These are phyloP conservation scores for Ogataea degrootiae DNA, from an alignment of 805 yeast genomes.

Conservation along the genomic window DNA sequence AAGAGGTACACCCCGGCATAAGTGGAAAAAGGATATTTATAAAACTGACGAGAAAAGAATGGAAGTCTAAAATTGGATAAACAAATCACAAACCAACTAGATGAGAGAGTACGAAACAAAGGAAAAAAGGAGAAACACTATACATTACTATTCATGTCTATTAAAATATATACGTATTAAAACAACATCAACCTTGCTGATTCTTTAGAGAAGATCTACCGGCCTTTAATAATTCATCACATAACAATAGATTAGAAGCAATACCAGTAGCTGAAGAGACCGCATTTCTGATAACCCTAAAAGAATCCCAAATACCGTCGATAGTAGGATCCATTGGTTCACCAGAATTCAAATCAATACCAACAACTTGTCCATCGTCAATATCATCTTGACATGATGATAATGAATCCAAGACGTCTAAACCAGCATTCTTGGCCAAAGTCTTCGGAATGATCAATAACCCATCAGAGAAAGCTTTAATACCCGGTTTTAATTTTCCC, in stretches of 20 bases:
- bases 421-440: slow-evolving; percentile 85
- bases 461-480: slow-evolving; percentile 91
- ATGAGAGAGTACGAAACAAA: too few relatives aligned
- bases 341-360: slow-evolving; percentile 86
- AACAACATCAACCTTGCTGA: slow-evolving; percentile 8
- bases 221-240: slow-evolving; percentile 96
- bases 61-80: too few relatives aligned
- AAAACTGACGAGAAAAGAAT: too few relatives aligned
- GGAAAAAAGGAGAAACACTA: too few relatives aligned
- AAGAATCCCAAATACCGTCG: slow-evolving; percentile 97
- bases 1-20: too few relatives aligned
- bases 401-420: slow-evolving; percentile 85
- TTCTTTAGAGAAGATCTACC: slow-evolving; percentile 86
- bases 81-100: too few relatives aligned
- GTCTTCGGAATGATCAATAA: slow-evolving; percentile 90
- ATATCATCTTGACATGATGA: slow-evolving; percentile 87
- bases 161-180: neutral
- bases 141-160: too few relatives aligned
- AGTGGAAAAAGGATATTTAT: too few relatives aligned
- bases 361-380: slow-evolving; percentile 76
- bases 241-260: slow-evolving; percentile 83
- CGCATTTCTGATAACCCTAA: slow-evolving; percentile 89
- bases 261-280: slow-evolving; percentile 90
- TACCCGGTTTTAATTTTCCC: slow-evolving; percentile 87
- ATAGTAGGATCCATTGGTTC: slow-evolving; percentile 93